phyloP scores from a whole-genome alignment of 495 filamentous ascomycete genomes.

The Parachaetomium inaequale region DNA sequence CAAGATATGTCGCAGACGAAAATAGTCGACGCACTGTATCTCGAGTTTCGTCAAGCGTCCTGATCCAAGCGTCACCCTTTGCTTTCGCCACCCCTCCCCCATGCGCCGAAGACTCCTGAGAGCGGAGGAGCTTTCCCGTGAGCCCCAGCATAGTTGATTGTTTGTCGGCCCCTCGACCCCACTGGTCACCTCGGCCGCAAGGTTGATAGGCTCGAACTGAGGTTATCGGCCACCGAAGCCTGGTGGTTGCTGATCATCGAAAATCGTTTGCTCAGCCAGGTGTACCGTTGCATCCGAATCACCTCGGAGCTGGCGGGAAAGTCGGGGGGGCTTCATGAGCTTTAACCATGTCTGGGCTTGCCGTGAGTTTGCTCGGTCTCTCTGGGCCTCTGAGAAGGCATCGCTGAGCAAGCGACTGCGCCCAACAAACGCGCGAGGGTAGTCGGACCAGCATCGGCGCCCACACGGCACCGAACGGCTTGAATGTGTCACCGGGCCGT shows the following conservation, averaged over 20 bases:
- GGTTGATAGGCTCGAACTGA: background rate
- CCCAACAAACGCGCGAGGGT: background rate
- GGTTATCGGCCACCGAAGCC: background rate
- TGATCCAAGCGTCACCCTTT: no score
- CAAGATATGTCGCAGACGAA: no score
- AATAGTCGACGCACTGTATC: no score
- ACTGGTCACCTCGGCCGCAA: background rate
- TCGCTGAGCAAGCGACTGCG: background rate
- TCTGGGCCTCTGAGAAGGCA: background rate
- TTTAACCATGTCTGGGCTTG: background rate
- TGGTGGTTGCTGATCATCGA: background rate
- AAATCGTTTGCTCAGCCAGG: background rate
- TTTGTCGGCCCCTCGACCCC: no score
- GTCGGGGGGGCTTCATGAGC: background rate
- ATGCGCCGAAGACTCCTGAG: background rate
- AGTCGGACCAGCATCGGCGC: background rate
- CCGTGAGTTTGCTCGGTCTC: background rate
- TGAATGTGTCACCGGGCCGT: background rate
- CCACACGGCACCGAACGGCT: background rate
- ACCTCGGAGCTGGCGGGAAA: background rate
- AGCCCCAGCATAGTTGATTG: background rate
- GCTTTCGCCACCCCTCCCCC: background rate
- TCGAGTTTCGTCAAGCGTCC: no score
- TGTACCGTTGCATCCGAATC: background rate
- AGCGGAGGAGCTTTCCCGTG: background rate